Evolutionary conservation across 441 rosid species (phyloP).

Genomic region (Populus hybrid): DNA sequence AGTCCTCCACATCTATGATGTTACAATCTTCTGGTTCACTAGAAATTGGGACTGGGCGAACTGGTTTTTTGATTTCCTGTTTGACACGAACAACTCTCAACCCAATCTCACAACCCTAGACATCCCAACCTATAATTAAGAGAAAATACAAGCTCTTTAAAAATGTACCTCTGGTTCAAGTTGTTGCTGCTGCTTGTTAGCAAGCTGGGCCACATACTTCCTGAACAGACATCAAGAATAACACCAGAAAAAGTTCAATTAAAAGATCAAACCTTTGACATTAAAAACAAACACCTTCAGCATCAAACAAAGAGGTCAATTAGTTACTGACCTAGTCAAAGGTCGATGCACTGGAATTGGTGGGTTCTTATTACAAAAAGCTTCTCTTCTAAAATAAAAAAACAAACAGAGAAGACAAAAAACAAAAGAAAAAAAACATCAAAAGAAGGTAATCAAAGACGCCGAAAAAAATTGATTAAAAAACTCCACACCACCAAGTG

Average conservation of each 20-base stretch:
- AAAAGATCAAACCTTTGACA: neutral
- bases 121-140: neutral
- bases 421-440: neutral
- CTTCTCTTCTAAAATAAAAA: conserved; percentile 39
- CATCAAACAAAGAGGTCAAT: neutral
- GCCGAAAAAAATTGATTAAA: neutral
- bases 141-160: neutral
- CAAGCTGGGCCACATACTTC: conserved; percentile 79
- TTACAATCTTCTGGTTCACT: conserved; percentile 38
- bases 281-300: conserved; percentile 3
- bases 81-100: conserved; percentile 12
- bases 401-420: neutral
- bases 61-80: conserved; percentile 48
- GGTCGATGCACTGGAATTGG: conserved; percentile 66
- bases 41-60: conserved; percentile 20
- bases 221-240: conserved; percentile 33
- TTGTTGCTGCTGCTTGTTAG: conserved; percentile 42
- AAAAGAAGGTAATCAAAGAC: neutral
- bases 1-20: conserved; percentile 44
- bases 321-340: conserved; percentile 63
- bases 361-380: conserved; percentile 39
- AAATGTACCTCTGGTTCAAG: conserved; percentile 42
- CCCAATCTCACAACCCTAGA: neutral
- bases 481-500: neutral
- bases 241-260: conserved; percentile 11